phyloP scores from a whole-genome alignment of 2,329 filamentous ascomycete species.

The Neonectria coccinea region DNA sequence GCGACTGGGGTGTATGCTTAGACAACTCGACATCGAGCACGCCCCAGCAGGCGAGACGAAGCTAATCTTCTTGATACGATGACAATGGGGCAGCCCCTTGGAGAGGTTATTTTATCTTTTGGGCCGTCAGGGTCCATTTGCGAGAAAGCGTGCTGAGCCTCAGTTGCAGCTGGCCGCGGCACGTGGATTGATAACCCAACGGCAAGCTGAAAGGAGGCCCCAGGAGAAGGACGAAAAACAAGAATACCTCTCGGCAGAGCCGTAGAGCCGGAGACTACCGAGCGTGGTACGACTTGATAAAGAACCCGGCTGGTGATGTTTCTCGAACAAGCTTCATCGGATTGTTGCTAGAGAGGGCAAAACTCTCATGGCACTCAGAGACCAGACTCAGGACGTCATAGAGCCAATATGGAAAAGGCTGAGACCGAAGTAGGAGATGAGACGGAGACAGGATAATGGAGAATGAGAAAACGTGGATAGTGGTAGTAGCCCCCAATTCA shows the following conservation, averaged over 20 bases:
- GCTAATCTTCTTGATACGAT: conserved; percentile 26
- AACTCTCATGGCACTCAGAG: not conserved
- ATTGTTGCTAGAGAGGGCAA: conserved; percentile 2
- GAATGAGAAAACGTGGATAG: not conserved
- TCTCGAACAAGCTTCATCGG: conserved; percentile 6
- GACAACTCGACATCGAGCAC: conserved; percentile 11
- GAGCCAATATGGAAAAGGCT: conserved; percentile 9
- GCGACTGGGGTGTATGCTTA: conserved; percentile 9
- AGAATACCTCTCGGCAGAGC: conserved; percentile 4
- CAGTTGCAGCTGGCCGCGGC: conserved; percentile 7
- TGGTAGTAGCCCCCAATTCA: not conserved
- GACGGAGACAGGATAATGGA: not conserved
- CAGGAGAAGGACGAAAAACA: not conserved
- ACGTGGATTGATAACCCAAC: conserved; percentile 12
- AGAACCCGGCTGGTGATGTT: conserved; percentile 14
- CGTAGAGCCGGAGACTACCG: conserved; percentile 19
- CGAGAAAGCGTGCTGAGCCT: not conserved
- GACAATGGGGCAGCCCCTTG: conserved; percentile 11
- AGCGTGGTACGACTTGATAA: conserved; percentile 17
- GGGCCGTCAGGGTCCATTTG: not conserved
- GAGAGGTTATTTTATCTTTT: conserved; percentile 5
- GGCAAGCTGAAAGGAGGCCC: conserved; percentile 1
- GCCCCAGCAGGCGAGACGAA: conserved; percentile 9
- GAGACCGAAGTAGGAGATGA: conserved; percentile 4
- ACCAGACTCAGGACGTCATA: conserved; percentile 1